Base-by-base conservation (phyloP, 2,329 filamentous ascomycete species). In the Didymella keratinophila region DNA sequence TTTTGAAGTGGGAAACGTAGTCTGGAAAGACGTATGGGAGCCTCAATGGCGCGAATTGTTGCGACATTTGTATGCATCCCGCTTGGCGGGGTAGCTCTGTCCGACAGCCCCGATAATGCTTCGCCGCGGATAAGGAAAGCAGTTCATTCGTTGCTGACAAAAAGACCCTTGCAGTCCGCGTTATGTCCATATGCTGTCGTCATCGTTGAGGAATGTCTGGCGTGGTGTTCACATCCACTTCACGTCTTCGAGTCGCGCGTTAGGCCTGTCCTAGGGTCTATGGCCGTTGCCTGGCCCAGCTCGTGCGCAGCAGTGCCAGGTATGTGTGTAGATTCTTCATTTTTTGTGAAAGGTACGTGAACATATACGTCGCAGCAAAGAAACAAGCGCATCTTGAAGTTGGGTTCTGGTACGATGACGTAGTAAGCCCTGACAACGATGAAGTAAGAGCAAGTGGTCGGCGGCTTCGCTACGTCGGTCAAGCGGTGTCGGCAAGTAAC, bases 21-120 rank as follows among this genome's bases (percentile, higher is more conserved):
- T 18, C 32, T n/a, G 34, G 3, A 21, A 21, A 51, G 27, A 46
- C 25, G 41, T 46, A 46, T 36, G 27, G 20, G 20, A 25, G 44
- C 12, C 3, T 16, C 20, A 46, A 58, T 51, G 20, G 45, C 44
- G 55, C 41, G 56, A 53, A 45, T 54, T 50, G 45, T 51, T 50
- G 41, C 56, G 47, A 52, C 45, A 45, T 58, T 58, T 58, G 56
- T 58, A 58, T 50, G 28, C 44, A 54, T 60, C 42, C 56, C 52
- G 48, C 47, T 47, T 50, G 28, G 58, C 41, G 58, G 58, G 58
- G 53, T 53, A 60, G 58, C 52, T 60, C 37, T 45, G 4, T 30
- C 56, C 49, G 37, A 50, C 39, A 49, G 25, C 50, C 46, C 41
- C 48, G 16, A 46, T 51, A 46, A 46, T 46, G 45, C 51, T 50